A percentile compares a stretch with the other conserved stretches of the same genome.
Conservation (phyloP, 2,329 filamentous ascomycete genomes). For the Alternaria alternata region DNA sequence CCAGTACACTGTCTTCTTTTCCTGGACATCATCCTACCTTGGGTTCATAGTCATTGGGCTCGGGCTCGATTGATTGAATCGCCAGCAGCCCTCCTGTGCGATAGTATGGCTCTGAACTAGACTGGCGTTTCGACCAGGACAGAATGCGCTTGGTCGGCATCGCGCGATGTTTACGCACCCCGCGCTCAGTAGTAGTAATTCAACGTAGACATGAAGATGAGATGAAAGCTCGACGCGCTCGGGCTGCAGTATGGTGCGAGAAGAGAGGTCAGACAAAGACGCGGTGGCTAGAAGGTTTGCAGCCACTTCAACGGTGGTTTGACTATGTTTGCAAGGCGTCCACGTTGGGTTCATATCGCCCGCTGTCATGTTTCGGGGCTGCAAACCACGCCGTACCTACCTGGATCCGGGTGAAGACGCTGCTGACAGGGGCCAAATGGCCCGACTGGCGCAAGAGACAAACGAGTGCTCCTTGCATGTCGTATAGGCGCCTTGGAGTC, state of each 20-base stretch:
- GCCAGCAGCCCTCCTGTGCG: slow-evolving; percentile 51
- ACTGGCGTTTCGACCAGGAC: slow-evolving; percentile 55
- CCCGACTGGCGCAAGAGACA: slow-evolving; percentile 15
- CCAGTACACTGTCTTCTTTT: slow-evolving; percentile 36
- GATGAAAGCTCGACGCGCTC: slow-evolving; percentile 1
- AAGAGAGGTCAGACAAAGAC: not conserved
- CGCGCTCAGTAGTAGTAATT: slow-evolving; percentile 6
- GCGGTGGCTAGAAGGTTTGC: slow-evolving; percentile 4
- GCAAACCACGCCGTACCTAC: slow-evolving; percentile 9
- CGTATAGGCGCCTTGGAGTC: slow-evolving; percentile 13
- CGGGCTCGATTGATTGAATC: slow-evolving; percentile 37
- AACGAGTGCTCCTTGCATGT: slow-evolving; percentile 4
- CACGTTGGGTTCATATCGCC: slow-evolving; percentile 15
- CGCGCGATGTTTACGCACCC: slow-evolving; percentile 9
- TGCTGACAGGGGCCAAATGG: slow-evolving; percentile 20
- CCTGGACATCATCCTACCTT: slow-evolving; percentile 41
- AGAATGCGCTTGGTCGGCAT: slow-evolving; percentile 56
- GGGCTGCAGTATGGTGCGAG: not conserved
- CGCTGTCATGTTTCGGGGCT: slow-evolving; percentile 21
- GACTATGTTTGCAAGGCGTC: slow-evolving; percentile 17
- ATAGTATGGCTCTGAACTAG: slow-evolving; percentile 45
- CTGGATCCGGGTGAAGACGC: slow-evolving; percentile 7
- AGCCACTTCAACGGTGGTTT: slow-evolving; percentile 3
- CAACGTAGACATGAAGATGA: slow-evolving; percentile 14
- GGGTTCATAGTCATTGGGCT: slow-evolving; percentile 24